Percentiles rank a stretch among this genome's conserved stretches.
These are phyloP conservation scores for Berberis thunbergii DNA, from an alignment of 164 flowering plant species.

Conservation along the genomic window DNA sequence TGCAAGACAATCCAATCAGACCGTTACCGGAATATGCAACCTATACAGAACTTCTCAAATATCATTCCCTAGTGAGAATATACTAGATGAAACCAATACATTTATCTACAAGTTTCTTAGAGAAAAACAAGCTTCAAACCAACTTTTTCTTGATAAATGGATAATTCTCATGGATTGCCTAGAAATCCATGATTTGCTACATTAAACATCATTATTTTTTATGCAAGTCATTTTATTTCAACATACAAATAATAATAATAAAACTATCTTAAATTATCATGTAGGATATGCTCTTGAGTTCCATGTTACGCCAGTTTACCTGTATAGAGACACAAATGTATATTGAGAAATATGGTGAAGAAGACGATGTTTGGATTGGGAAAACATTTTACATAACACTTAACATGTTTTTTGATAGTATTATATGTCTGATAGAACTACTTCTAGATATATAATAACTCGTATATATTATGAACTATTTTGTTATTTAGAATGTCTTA, in stretches of 20 bases:
- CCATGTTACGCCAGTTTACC: constrained; percentile 83
- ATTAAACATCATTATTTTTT: neutral
- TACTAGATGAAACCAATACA: constrained; percentile 50
- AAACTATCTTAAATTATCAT: constrained; percentile 15
- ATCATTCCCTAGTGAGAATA: constrained; percentile 50
- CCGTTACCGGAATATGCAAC: constrained; percentile 77
- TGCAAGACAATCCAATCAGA: constrained; percentile 63
- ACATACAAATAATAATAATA: neutral
- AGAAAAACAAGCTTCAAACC: constrained; percentile 40
- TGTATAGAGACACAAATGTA: constrained; percentile 69
- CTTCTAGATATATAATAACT: no score
- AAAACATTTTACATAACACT: constrained; percentile 60
- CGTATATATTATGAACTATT: no score
- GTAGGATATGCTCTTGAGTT: constrained; percentile 70
- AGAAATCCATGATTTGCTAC: constrained; percentile 25
- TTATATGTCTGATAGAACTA: no score
- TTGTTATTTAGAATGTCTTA: constrained; percentile 48
- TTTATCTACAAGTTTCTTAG: constrained; percentile 45
- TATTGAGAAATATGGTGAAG: constrained; percentile 87
- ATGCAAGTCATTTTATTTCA: neutral
- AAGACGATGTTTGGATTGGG: constrained; percentile 87
- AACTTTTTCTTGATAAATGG: constrained; percentile 73
- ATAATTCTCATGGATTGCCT: constrained; percentile 68
- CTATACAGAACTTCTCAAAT: constrained; percentile 67
- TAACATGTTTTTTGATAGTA: no score